Evolutionary conservation across 805 yeast species (phyloP), one percentile per base, ranked within the genome.

Genomic region (Metschnikowia continentalis): DNA sequence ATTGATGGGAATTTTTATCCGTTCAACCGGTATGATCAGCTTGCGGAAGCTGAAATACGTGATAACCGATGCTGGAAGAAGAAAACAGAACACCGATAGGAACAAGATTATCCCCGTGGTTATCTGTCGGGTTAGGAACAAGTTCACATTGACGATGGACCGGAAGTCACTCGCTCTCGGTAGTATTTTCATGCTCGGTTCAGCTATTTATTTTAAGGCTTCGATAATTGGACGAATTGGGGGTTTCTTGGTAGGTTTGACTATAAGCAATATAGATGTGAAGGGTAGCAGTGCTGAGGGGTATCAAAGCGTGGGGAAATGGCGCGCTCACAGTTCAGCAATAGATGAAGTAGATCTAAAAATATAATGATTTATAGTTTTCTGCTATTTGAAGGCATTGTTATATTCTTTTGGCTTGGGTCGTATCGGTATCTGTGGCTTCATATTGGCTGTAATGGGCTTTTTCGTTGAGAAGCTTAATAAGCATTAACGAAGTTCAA

Each of bases 11-110:
- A 53, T 39, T 32, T 47, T 49, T 1, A 56, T 43, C 30, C 60
- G 54, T 13, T 54, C 58, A 6, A 52, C 50, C 1, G 78, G 78
- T 5, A 74, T 64, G 13, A 74, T 56, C 26, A 65, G 56, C 40
- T 57, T 55, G 56, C 70, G 72, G 56, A 73, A 72, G 46, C 66
- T 64, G 35, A 60, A 49, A 57, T 73, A 74, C 6, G 76, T 60
- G 35, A 72, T 22, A 1, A 68, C 42, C 6, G 77, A 66, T 10
- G 71, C 51, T 3, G 78, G 77, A 14, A 70, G 54, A 4, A 73
- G 61, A 8, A 72, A 57, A 2, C 56, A 50, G 26, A 66, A 46
- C n/a, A 67, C 44, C n/a, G 70, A 54, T 26, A 61, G 38, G 41
- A 52, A 55, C 38, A 53, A 43, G 19, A 56, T 56, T 15, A 49